Evolutionary conservation across 139 green algal genomes (phyloP), one percentile per base, ranked within the genome.

Genomic region (Pseudopediastrum boryanum): DNA sequence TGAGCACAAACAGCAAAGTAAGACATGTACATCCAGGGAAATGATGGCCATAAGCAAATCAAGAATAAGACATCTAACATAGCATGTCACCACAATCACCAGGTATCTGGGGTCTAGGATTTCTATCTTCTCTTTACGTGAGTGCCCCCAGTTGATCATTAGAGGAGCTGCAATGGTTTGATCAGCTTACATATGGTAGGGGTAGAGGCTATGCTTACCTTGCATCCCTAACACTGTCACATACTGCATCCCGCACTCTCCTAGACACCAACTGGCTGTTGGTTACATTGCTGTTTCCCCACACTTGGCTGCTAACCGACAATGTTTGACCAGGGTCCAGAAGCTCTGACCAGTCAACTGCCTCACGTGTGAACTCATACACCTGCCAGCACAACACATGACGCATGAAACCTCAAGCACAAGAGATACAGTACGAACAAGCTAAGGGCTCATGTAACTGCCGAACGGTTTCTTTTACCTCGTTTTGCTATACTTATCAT

Each of bases 171-270:
- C n/a, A n/a, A n/a, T n/a, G n/a, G n/a, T n/a, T 51, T 46, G 38
- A 46, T 64, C 0, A 41, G 42, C 35, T 35, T 2, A 9, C 2
- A 65, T n/a, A 48, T 29, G 36, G 64, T 1, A 29, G 36, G 8
- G 25, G 33, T n/a, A 41, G 0, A 41, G 21, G n/a, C 54, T 4
- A 12, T 25, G 9, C 75, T 1, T 51, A 86, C 85, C 84, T 82
- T 21, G 44, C 58, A 25, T 93, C 85, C 2, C 89, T 75, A 0
- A 98, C 68, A 19, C 71, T 76, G 72, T 98, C 95, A 85, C 94
- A 97, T 41, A 98, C 87, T 4, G 95, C 95, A 59, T 98, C 93
- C 58, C 92, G 90, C 10, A 83, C 85, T 2, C 91, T 76, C 38
- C 82, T 83, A 42, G 63, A 82, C 36, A 93, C 84, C 58, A 93